These are phyloP conservation scores for Jimgerdemannia lactiflua DNA, from an alignment of 192 early-diverging fungal species.

Conservation along the genomic window DNA sequence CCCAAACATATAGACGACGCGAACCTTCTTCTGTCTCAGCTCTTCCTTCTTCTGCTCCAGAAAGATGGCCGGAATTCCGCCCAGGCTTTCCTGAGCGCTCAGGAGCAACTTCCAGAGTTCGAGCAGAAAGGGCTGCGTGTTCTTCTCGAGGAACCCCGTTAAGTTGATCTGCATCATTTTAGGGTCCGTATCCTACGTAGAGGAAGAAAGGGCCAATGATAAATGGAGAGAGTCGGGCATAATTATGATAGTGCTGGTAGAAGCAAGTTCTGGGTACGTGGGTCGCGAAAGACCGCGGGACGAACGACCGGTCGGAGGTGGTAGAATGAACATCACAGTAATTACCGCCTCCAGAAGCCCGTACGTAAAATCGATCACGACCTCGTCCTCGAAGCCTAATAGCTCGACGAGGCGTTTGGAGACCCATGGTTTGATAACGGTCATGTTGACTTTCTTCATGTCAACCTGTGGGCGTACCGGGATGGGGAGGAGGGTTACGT, in stretches of 20 bases:
- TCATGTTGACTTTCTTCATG: conserved; percentile 85
- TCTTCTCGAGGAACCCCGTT: conserved; percentile 89
- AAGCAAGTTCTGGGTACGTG: neutral
- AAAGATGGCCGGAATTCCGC: conserved; percentile 85
- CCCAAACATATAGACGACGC: neutral
- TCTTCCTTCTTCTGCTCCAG: conserved; percentile 87
- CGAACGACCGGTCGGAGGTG: neutral
- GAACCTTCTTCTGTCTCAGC: conserved; percentile 52
- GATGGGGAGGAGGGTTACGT: too few species aligned
- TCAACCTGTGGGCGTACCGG: conserved; percentile 56
- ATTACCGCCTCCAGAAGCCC: conserved; percentile 75
- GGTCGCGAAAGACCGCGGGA: neutral
- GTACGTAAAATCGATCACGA: conserved; percentile 84
- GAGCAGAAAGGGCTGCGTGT: conserved; percentile 76
- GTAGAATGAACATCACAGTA: neutral
- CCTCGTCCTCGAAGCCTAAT: conserved; percentile 93
- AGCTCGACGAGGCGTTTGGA: conserved; percentile 62
- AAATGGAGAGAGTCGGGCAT: neutral
- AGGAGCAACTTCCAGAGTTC: conserved; percentile 89
- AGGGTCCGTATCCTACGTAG: conserved; percentile 70
- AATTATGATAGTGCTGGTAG: neutral
- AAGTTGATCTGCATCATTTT: conserved; percentile 92
- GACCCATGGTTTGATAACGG: conserved; percentile 90
- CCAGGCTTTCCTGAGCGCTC: conserved; percentile 77
- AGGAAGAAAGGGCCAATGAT: neutral